These are phyloP conservation scores for Carex arenaria DNA, from an alignment of 202 grass and related monocot genomes.

Conservation along the genomic window DNA sequence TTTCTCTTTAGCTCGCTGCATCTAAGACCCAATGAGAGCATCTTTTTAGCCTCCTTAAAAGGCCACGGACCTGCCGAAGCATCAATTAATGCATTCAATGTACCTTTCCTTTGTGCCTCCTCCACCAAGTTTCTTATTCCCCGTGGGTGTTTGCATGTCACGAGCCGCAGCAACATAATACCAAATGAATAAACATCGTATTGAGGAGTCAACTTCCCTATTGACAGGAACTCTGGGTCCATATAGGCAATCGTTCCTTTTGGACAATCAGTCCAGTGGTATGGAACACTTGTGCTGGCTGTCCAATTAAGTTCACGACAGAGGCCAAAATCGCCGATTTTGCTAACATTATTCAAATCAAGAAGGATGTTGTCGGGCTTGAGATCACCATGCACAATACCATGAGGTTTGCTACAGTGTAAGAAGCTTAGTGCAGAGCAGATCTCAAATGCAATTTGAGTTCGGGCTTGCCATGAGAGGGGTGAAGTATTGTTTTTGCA, in stretches of 20 bases:
- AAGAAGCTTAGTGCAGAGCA: constrained; percentile 18
- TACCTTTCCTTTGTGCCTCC: too few relatives aligned
- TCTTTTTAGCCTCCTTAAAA: too few relatives aligned
- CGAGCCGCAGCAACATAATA: too few relatives aligned
- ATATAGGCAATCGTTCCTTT: neutral
- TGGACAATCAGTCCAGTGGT: neutral
- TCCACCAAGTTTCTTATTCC: constrained; percentile 1
- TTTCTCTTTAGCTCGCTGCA: too few relatives aligned
- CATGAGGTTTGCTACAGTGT: constrained; percentile 35
- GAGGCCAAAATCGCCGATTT: constrained; percentile 10
- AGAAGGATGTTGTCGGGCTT: constrained; percentile 58
- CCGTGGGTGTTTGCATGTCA: too few relatives aligned
- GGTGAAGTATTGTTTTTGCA: too few relatives aligned
- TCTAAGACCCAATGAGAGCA: too few relatives aligned
- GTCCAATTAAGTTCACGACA: constrained; percentile 36
- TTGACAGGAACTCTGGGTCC: neutral
- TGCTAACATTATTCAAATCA: constrained; percentile 27
- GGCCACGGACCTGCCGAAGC: too few relatives aligned
- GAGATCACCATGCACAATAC: constrained; percentile 59
- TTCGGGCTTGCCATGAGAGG: too few relatives aligned
- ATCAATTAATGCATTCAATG: too few relatives aligned
- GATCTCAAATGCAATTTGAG: too few relatives aligned
- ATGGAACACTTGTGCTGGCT: constrained; percentile 15
- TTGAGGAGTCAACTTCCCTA: neutral
- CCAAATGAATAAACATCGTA: too few relatives aligned